Conservation (phyloP, 768 basidiomycete genomes). For the Kwoniella mangroviensis region DNA sequence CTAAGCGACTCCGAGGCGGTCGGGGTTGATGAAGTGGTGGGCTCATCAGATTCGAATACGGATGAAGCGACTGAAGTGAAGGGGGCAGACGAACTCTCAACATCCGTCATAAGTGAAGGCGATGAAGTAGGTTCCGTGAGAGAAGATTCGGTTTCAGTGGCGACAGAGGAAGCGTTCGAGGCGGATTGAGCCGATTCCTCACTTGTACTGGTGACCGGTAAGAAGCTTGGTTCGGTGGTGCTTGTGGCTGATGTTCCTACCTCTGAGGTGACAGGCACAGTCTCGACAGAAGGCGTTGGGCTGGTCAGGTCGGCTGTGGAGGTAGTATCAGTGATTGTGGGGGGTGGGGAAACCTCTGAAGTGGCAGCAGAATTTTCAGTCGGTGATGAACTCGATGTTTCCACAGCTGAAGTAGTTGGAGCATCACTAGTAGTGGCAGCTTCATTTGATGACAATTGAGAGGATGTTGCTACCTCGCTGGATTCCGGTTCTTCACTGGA, state of each 20-base stretch:
- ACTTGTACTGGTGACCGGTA: slow-evolving; percentile 5
- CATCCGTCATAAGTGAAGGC: neutral
- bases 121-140: slow-evolving; percentile 3
- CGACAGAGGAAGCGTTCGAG: neutral
- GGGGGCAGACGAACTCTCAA: neutral
- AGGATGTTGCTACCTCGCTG: neutral
- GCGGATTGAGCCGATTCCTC: slow-evolving; percentile 12
- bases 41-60: slow-evolving; percentile 6
- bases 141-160: neutral
- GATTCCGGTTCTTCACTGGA: neutral
- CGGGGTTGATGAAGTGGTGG: neutral
- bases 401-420: neutral
- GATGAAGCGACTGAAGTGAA: neutral
- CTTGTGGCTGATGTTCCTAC: neutral
- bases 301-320: neutral
- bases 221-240: neutral
- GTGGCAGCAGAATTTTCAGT: neutral
- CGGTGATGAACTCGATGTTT: neutral
- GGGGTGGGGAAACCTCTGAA: neutral
- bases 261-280: slow-evolving; percentile 3
- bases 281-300: neutral
- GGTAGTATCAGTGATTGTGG: neutral
- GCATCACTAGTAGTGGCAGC: neutral
- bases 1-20: neutral
- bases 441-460: neutral